These are phyloP conservation scores for Aegilops speltoides DNA, from an alignment of 176 grass and related monocot genomes.

Conservation along the genomic window DNA sequence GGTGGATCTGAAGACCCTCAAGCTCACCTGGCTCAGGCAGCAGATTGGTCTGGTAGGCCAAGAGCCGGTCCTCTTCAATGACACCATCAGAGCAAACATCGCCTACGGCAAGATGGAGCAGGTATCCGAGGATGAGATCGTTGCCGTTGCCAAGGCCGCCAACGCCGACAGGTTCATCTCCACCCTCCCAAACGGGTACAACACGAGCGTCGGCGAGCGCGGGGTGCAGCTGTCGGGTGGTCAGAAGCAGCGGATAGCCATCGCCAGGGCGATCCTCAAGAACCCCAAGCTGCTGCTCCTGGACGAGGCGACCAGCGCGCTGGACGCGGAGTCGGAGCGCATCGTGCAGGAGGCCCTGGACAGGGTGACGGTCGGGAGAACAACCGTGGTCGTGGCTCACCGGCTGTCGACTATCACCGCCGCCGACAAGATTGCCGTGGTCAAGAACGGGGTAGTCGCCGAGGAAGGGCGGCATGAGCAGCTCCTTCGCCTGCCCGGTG, in stretches of 20 bases:
- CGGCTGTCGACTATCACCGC: constrained; percentile 46
- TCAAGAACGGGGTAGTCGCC: constrained; percentile 47
- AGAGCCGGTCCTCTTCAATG: constrained; percentile 69
- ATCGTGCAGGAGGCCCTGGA: constrained; percentile 55
- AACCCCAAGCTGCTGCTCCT: constrained; percentile 32
- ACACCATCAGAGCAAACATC: constrained; percentile 66
- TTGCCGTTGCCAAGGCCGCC: constrained; percentile 45
- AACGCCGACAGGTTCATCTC: constrained; percentile 72
- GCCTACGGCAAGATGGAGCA: constrained; percentile 55
- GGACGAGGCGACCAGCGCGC: neutral
- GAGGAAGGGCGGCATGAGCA: constrained; percentile 47
- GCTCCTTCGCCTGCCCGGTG: constrained; percentile 23
- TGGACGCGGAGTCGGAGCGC: constrained; percentile 25
- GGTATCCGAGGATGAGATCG: constrained; percentile 63
- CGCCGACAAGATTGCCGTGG: constrained; percentile 38
- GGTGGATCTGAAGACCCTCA: constrained; percentile 50
- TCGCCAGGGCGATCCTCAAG: constrained; percentile 55
- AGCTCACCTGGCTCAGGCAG: constrained; percentile 65
- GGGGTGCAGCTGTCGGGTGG: constrained; percentile 65
- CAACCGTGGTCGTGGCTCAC: constrained; percentile 43
- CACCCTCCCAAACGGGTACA: constrained; percentile 45
- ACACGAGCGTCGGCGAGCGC: constrained; percentile 56
- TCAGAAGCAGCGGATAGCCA: constrained; percentile 72
- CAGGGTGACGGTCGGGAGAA: constrained; percentile 52
- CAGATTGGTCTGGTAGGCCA: constrained; percentile 73